Base-by-base conservation (phyloP, 495 filamentous ascomycete species). In the Penicillium maclennaniae region DNA sequence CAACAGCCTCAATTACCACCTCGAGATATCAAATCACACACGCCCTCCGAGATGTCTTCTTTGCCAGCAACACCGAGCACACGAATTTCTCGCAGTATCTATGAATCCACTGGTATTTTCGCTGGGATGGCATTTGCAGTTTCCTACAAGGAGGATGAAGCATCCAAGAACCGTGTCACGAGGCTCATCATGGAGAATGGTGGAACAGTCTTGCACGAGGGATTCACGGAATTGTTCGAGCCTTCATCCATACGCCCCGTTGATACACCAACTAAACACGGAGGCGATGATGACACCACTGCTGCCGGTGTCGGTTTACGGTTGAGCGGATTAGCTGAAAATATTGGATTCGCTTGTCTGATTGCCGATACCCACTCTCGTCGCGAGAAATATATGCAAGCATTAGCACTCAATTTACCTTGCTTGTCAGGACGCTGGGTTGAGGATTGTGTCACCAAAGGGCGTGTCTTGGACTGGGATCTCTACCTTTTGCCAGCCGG, bases 371-470 rank as follows among this genome's bases (percentile, higher is more conserved):
- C 81, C 25, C 86, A 96, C 67, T 95, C 87, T 12, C 84, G 93
- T n/a, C 87, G 87, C 49, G 82, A 84, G 34, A 98, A 98, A 57
- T 96, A 93, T 69, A 87, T 98, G 79, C 92, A 97, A 66, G 93
- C 93, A 0, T 83, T 98, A 12, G 92, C 95, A 7, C 80, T 98
- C 4, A 89, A 89, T 5, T 66, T 98, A 1, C 95, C 95, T 0
- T 95, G 90, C 56, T 77, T 98, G 6, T 83, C 86, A 5, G 78
- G 78, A 0, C 82, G 84, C 27, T 98, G 95, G 95, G 73, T 97
- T 48, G 76, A 80, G 26, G 83, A 88, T 47, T 95, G 89, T 58
- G 69, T 89, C 2, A 63, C 76, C 7, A 78, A 80, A 48, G 73
- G 74, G 34, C 66, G 67, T 6, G 58, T 90, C 10, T 56, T 96